These are phyloP conservation scores for Mariannaea sp. DNA, from an alignment of 2,329 filamentous ascomycete genomes.

Conservation along the genomic window DNA sequence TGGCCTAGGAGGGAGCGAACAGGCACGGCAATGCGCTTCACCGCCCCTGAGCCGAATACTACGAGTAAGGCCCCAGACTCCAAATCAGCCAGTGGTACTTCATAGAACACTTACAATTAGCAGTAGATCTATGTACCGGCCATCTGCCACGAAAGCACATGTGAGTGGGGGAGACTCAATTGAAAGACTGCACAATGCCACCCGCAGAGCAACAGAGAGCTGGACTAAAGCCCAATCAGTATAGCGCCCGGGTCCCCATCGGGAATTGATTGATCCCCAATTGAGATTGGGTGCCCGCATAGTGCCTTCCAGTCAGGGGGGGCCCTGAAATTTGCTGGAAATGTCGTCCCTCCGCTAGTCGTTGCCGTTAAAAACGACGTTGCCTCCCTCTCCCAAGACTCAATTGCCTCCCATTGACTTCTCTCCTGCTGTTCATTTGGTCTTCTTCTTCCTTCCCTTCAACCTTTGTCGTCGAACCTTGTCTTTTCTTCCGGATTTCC, in stretches of 20 bases:
- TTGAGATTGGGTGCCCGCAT: conserved; percentile 38
- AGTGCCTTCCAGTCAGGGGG: conserved; percentile 36
- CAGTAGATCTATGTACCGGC: conserved; percentile 5
- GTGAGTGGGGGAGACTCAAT: conserved; percentile 18
- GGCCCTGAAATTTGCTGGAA: conserved; percentile 40
- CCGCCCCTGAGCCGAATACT: conserved; percentile 29
- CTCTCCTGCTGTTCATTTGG: conserved; percentile 7
- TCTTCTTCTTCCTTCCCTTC: not conserved
- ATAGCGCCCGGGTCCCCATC: conserved; percentile 28
- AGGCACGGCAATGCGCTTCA: conserved; percentile 21
- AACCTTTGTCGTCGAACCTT: conserved; percentile 5
- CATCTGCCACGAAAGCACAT: conserved; percentile 6
- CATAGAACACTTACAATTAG: not conserved
- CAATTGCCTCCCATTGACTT: conserved; percentile 22
- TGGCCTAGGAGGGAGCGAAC: conserved; percentile 1
- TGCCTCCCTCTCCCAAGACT: conserved; percentile 10
- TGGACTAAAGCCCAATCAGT: conserved; percentile 22
- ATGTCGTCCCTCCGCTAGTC: conserved; percentile 29
- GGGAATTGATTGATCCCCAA: conserved; percentile 30
- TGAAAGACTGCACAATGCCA: conserved; percentile 16
- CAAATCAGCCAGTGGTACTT: conserved; percentile 4
- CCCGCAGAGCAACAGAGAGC: conserved; percentile 24
- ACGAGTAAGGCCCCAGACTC: not conserved
- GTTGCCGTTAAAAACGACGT: conserved; percentile 34
- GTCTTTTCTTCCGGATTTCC: conserved; percentile 17